Evolutionary conservation across 495 filamentous ascomycete genomes (phyloP), one percentile per base, ranked within the genome.

Genomic region (Aspergillus campestris): DNA sequence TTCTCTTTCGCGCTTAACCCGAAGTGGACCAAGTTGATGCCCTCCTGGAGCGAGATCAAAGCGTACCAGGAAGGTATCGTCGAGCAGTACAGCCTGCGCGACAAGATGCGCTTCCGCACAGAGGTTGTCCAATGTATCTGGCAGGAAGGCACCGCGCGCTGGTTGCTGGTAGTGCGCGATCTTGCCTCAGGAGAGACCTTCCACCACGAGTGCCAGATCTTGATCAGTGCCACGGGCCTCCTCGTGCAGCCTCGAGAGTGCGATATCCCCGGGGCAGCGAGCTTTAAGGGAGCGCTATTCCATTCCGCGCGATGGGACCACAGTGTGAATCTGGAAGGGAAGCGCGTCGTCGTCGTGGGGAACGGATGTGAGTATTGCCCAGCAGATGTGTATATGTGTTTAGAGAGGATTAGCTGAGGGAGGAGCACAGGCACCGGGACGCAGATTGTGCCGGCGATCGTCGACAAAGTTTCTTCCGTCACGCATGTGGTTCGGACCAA

Each of bases 251-350:
- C 76, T 5, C 69, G 70, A 15, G 47, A 59, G 6, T 66, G 61
- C 32, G 74, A 77, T 38, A 70, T 79, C 14, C 61, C 73, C 7
- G 70, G 67, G 7, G 55, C 69, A 12, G 50, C 69, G 3, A 47
- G 37, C 7, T 82, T 79, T 55, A 38, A 74, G 30, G 80, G 79
- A 13, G 47, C 49, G 4, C 50, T 81, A 5, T 71, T 83, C 44
- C 80, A 84, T 47, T 79, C 75, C 0, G 79, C 79, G 2, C 61
- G 64, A 38, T 84, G 80, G 81, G 69, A 79, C 31, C 64, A 73
- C 38, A 50, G 60, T 12, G 77, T 82, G 14, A 63, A 77, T 44
- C 70, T 74, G 48, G 44, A 67, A n/a, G 70, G 69, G 38, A 83
- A 83, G 53, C 71, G 71, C 8, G 73, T 81, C 7, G 73, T 72